Conservation (phyloP, 208 protist genomes). For the Leishmania braziliensis region DNA sequence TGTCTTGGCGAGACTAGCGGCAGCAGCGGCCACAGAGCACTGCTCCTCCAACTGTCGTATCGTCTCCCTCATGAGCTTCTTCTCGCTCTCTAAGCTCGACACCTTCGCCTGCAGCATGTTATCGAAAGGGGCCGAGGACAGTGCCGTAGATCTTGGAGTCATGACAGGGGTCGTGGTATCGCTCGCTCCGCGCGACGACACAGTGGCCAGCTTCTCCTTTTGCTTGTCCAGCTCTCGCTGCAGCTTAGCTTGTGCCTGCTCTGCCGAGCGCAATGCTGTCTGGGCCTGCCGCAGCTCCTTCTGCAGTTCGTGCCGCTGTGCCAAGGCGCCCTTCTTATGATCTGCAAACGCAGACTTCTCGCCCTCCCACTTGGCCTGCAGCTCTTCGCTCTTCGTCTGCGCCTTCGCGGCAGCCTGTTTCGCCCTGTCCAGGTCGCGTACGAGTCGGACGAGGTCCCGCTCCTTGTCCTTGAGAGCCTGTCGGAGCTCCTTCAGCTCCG, state of each 20-base stretch:
- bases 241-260: conserved; percentile 22
- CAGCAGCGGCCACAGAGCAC: not conserved
- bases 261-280: not conserved
- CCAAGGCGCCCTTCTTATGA: conserved; percentile 2
- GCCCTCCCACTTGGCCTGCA: conserved; percentile 13
- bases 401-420: conserved; percentile 13
- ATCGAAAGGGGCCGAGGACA: not conserved
- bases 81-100: conserved; percentile 14
- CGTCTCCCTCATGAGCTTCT: not conserved
- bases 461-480: conserved; percentile 23
- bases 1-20: conserved; percentile 4
- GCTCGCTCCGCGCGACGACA: conserved; percentile 4
- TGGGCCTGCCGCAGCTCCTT: conserved; percentile 26
- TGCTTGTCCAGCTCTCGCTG: conserved; percentile 34
- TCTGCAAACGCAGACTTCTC: conserved; percentile 20
- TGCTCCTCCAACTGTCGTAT: conserved; percentile 26
- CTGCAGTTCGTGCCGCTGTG: conserved; percentile 7
- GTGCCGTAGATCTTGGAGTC: conserved; percentile 4
- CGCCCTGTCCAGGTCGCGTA: conserved; percentile 1
- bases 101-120: conserved; percentile 9
- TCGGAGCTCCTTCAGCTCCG: conserved; percentile 10
- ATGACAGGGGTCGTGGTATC: conserved; percentile 1
- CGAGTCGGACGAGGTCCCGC: conserved; percentile 5
- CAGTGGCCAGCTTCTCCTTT: not conserved
- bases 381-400: conserved; percentile 10